These are phyloP conservation scores for Fusarium floridanum DNA, from an alignment of 2,329 filamentous ascomycete genomes.

Conservation along the genomic window DNA sequence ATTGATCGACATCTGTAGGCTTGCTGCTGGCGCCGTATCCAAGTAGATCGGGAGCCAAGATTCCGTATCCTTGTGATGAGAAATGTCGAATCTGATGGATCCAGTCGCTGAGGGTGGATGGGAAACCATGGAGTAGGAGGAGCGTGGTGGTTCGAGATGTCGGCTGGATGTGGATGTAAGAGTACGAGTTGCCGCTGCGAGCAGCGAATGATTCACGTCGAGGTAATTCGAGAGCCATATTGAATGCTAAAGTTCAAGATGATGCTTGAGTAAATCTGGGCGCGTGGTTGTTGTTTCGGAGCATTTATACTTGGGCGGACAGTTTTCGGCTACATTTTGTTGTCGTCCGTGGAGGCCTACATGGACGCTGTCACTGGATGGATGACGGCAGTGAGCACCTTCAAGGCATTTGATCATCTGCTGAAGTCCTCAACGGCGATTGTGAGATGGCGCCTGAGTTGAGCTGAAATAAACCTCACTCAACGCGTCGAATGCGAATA, in stretches of 20 bases:
- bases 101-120: conserved; percentile 61
- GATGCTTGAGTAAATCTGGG: background rate
- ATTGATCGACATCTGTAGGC: conserved; percentile 44
- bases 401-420: background rate
- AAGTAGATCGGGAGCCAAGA: conserved; percentile 58
- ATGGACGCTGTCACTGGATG: background rate
- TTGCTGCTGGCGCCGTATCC: conserved; percentile 55
- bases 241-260: background rate
- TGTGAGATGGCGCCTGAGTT: background rate
- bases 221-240: conserved; percentile 24
- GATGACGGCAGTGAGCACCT: background rate
- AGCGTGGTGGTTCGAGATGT: conserved; percentile 49
- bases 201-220: conserved; percentile 27
- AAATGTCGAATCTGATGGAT: conserved; percentile 53
- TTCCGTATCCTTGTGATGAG: conserved; percentile 53
- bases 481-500: background rate
- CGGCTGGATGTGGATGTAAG: conserved; percentile 47
- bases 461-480: background rate
- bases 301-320: conserved; percentile 35
- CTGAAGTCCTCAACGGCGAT: background rate
- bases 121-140: conserved; percentile 63
- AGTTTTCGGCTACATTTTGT: conserved; percentile 46
- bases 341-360: background rate
- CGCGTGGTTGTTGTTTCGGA: background rate
- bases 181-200: conserved; percentile 43